Evolutionary conservation across 2,329 filamentous ascomycete genomes (phyloP).

Genomic region (Claviceps purpurea): DNA sequence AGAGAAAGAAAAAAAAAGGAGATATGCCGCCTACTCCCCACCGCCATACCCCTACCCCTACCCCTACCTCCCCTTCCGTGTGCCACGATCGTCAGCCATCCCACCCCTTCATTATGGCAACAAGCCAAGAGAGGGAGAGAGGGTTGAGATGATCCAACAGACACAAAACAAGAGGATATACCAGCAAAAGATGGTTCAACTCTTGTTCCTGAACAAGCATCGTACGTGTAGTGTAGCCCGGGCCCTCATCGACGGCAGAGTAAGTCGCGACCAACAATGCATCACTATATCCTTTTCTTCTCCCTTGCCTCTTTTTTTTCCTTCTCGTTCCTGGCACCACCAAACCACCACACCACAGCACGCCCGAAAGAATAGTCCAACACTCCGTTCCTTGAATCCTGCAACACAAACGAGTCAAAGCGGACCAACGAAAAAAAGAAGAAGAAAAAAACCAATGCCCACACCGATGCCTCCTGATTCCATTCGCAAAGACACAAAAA

Average conservation of each 20-base stretch:
- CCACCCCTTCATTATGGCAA: too few relatives aligned
- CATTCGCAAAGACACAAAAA: conserved; percentile 16
- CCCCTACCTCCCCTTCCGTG: background rate
- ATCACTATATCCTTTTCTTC: background rate
- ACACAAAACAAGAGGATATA: too few relatives aligned
- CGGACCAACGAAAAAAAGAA: conserved; percentile 10
- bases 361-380: conserved; percentile 24
- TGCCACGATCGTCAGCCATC: background rate
- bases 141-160: too few relatives aligned
- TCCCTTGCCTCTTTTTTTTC: conserved; percentile 19
- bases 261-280: background rate
- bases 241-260: too few relatives aligned
- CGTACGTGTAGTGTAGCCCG: too few relatives aligned
- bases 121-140: too few relatives aligned
- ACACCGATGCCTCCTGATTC: conserved; percentile 20
- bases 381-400: conserved; percentile 23
- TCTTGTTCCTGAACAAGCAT: too few relatives aligned
- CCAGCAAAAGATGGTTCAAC: too few relatives aligned
- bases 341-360: conserved; percentile 18
- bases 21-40: background rate
- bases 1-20: background rate
- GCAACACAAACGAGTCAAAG: background rate
- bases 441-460: conserved; percentile 17
- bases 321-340: conserved; percentile 25
- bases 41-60: background rate